Evolutionary conservation across 352 stramenopile species (phyloP).

Genomic region (Peronospora belbahrii): DNA sequence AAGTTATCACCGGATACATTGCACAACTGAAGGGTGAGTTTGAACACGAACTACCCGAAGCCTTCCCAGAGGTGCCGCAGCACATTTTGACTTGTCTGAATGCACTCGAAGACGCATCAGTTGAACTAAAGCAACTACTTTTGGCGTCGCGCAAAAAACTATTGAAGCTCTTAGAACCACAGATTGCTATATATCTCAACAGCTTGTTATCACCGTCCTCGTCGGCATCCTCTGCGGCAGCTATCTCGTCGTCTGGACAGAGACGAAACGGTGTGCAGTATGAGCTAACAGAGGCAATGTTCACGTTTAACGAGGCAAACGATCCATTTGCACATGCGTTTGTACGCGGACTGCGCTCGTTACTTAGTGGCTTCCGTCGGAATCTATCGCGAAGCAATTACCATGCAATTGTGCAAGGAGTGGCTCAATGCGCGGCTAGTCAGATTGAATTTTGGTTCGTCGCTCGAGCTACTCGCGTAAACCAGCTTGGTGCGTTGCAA

Average conservation of each 20-base stretch:
- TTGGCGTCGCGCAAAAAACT: conserved; percentile 63
- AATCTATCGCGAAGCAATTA: conserved; percentile 61
- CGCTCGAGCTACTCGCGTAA: conserved; percentile 47
- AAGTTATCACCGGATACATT: conserved; percentile 69
- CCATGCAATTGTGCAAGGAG: conserved; percentile 36
- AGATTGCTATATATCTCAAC: conserved; percentile 45
- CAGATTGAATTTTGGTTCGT: conserved; percentile 65
- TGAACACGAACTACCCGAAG: conserved; percentile 53
- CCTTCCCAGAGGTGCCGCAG: conserved; percentile 67
- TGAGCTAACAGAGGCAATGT: conserved; percentile 80
- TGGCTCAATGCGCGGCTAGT: conserved; percentile 35
- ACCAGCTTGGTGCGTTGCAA: conserved; percentile 75
- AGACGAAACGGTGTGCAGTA: conserved; percentile 51
- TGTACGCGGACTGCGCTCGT: conserved; percentile 45
- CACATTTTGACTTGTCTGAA: conserved; percentile 67
- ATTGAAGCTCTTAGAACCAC: conserved; percentile 66
- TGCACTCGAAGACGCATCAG: conserved; percentile 61
- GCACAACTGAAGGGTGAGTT: conserved; percentile 73
- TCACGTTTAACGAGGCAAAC: conserved; percentile 84
- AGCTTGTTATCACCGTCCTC: conserved; percentile 39
- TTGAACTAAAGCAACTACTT: conserved; percentile 67
- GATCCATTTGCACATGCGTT: conserved; percentile 79
- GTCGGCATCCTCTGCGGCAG: conserved; percentile 25
- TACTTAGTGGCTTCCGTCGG: conserved; percentile 43
- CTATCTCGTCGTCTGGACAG: conserved; percentile 20